These are phyloP conservation scores for Chaetothyriales sp. DNA, from an alignment of 2,329 filamentous ascomycete genomes.

Conservation along the genomic window DNA sequence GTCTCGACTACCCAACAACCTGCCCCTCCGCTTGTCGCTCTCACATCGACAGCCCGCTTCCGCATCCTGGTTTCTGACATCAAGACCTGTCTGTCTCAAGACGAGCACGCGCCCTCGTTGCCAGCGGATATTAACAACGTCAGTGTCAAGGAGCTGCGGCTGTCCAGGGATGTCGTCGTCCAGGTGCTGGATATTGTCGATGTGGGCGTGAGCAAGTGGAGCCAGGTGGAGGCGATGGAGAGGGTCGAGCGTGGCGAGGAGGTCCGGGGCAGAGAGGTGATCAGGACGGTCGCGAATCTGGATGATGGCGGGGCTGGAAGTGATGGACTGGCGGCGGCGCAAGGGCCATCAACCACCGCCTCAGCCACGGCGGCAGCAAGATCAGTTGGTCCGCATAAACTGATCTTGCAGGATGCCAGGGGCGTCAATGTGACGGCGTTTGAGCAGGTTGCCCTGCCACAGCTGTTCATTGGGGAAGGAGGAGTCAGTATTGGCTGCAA, in stretches of 20 bases:
- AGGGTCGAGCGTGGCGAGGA: conserved; percentile 37
- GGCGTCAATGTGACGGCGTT: conserved; percentile 57
- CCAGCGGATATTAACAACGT: conserved; percentile 44
- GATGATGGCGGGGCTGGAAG: conserved; percentile 16
- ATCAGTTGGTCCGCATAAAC: conserved; percentile 53
- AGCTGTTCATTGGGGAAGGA: conserved; percentile 2
- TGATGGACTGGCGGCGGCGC: too few relatives aligned
- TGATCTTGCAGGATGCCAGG: conserved; percentile 65
- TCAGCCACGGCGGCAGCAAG: conserved; percentile 2
- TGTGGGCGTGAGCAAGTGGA: conserved; percentile 63
- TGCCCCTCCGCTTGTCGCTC: conserved; percentile 43
- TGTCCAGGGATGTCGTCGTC: conserved; percentile 52
- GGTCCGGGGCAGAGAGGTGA: conserved; percentile 59
- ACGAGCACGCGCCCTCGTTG: conserved; percentile 33
- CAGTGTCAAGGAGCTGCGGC: conserved; percentile 37
- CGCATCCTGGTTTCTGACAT: conserved; percentile 69
- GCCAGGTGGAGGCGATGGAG: conserved; percentile 61
- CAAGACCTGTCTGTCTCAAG: conserved; percentile 39
- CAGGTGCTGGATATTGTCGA: conserved; percentile 83
- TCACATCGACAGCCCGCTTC: conserved; percentile 65
- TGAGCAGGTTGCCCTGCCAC: conserved; percentile 32
- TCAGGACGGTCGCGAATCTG: conserved; percentile 50
- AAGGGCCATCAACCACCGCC: conserved; percentile 1
- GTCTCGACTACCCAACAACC: conserved; percentile 40
- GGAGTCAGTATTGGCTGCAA: conserved; percentile 67